A percentile compares a stretch with the other conserved stretches of the same genome.
phyloP scores from a whole-genome alignment of 2,329 filamentous ascomycete species.

The Fusarium annulatum region DNA sequence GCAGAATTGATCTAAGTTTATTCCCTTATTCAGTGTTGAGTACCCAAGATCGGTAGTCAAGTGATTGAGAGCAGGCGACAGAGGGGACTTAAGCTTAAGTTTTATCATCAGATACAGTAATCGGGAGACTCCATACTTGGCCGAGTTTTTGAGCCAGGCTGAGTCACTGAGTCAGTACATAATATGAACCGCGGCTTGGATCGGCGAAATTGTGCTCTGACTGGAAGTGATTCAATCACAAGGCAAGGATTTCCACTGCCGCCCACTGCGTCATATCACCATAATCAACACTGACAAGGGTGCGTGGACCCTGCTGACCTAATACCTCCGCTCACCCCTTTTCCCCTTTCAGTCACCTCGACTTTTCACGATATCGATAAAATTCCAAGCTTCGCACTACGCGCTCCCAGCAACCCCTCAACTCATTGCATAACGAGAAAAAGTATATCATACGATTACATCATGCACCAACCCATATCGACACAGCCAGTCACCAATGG shows the following conservation, averaged over 20 bases:
- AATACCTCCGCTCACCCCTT: conserved; percentile 23
- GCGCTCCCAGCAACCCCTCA: not conserved
- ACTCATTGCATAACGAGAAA: not conserved
- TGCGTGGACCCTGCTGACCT: conserved; percentile 22
- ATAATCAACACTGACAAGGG: not conserved
- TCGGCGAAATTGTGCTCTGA: not conserved
- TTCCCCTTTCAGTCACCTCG: conserved; percentile 30
- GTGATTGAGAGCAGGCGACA: not conserved
- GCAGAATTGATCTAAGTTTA: not conserved
- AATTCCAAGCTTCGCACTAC: conserved; percentile 2
- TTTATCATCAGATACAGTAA: not conserved
- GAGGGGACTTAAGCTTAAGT: not conserved
- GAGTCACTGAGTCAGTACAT: not conserved
- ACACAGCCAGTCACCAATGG: not conserved
- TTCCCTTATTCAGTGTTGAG: not conserved
- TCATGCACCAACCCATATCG: conserved; percentile 23
- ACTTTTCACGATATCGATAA: conserved; percentile 9
- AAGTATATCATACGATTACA: not conserved
- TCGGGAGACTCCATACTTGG: not conserved
- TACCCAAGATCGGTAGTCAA: not conserved
- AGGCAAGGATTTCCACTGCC: not conserved
- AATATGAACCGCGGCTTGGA: not conserved
- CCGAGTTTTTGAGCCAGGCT: not conserved
- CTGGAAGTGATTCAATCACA: not conserved
- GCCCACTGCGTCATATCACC: conserved; percentile 4